Evolutionary conservation across 2,329 filamentous ascomycete species (phyloP), one percentile per base, ranked within the genome.

Genomic region (Colletotrichum nymphaeae): DNA sequence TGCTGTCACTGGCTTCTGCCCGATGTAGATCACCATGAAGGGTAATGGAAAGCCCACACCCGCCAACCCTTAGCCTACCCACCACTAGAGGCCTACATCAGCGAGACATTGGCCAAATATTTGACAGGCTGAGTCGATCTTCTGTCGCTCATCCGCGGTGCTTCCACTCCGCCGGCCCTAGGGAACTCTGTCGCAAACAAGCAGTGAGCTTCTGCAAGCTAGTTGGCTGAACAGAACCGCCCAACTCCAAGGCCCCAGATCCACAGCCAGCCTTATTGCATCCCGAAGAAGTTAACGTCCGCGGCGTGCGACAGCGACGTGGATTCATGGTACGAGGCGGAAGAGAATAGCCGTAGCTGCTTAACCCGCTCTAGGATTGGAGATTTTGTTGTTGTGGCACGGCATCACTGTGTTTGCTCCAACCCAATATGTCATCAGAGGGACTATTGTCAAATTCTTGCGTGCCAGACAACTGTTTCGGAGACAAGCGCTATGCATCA

Each of bases 181-280:
- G 9, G n/a, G n/a, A 28, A 66, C 14, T 26, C 19, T 37, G 53
- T 49, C 35, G 62, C 67, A 49, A 59, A 52, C 66, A 35, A 32
- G 22, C 53, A 66, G 32, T 3, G 49, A 24, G 37, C 28, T 57
- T 37, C 30, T 52, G 62, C 52, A 49, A 57, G 12, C 37, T 46
- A 58, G 62, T 58, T 58, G 35, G 60, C 49, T 37, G 28, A 35
- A 46, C 49, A n/a, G 65, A 65, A 52, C 26, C 53, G 53, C 60
- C 62, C 32, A 49, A n/a, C 12, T n/a, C 14, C 14, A 26, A 55
- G 62, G 30, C 32, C 53, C 52, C 26, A 42, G 55, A 63, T 57
- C 56, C 46, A 71, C 69, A 57, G 24, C 65, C 57, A 68, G 69
- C 64, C 69, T 52, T 68, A 68, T 63, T 22, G 24, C 57, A 52